phyloP scores from a whole-genome alignment of 31 red algal genomes.

The Porphyra umbilicalis region DNA sequence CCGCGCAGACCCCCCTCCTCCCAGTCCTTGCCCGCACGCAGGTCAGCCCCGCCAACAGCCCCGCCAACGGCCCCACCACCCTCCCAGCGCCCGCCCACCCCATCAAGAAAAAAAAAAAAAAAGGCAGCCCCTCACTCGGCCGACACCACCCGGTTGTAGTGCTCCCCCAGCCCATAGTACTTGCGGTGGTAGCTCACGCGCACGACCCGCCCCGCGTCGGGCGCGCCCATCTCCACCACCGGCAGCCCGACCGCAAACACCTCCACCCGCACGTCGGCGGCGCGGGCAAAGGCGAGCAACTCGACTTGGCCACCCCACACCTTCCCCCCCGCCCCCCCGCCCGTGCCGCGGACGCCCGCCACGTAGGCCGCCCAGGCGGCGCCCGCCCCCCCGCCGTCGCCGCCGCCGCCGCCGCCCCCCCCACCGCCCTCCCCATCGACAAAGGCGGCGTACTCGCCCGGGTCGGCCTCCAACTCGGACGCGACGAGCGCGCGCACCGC shows the following conservation, averaged over 20 bases:
- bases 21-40: no score
- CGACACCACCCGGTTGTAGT: constrained; percentile 65
- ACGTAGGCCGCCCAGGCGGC: constrained; percentile 5
- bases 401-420: constrained; percentile 19
- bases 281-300: constrained; percentile 42
- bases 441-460: neutral
- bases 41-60: no score
- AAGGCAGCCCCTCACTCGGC: neutral
- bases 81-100: neutral
- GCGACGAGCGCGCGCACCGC: constrained; percentile 10
- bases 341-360: constrained; percentile 32
- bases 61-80: no score
- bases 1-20: no score
- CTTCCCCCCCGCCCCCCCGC: constrained; percentile 24
- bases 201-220: neutral
- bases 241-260: constrained; percentile 72
- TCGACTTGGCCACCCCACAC: constrained; percentile 81
- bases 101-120: neutral
- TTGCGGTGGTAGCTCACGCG: constrained; percentile 61
- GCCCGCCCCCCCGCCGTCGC: constrained; percentile 28
- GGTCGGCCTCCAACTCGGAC: neutral
- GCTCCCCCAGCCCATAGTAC: constrained; percentile 66
- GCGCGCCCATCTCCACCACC: constrained; percentile 44
- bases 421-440: constrained; percentile 30
- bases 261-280: constrained; percentile 31